Base-by-base conservation (phyloP, 345 rosid genomes). In the Dipteronia dyeriana region DNA sequence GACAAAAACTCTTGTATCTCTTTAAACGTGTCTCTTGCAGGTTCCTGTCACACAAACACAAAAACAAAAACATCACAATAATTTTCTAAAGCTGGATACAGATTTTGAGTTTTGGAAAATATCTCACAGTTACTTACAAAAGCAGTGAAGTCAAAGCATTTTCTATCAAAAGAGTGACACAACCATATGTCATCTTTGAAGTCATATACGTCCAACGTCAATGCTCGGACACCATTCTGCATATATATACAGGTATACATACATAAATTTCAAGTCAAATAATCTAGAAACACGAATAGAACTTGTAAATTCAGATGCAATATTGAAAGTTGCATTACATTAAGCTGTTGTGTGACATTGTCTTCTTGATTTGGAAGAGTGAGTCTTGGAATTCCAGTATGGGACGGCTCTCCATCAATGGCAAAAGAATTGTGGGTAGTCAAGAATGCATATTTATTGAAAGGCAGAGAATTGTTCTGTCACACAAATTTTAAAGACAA, bases 191-290 rank as follows among this genome's bases (percentile, higher is more conserved):
- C 92, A 66, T 79, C 90, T 41, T 76, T 51, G 63, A 87, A 91
- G 81, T 91, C 95, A 45, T 91, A 89, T 0, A 87, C 81, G 75
- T 89, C 91, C 60, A 91, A 83, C 95, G 89, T 87, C 77, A 91
- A 80, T 23, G 84, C 91, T 82, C 91, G 85, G 78, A 81, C 92
- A 75, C 92, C 92, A 71, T 86, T 89, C 92, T 91, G 79, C 73
- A 66, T 11, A 57, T 2, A 26, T 26, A 26, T 26, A 31, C n/a
- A n/a, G n/a, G n/a, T 26, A 26, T 26, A 26, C 4, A 34, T 34
- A 34, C 38, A 34, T 34, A 34, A 34, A 34, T 34, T 34, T 34
- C 6, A 34, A 34, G 38, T 34, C 38, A 34, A 34, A 5, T 34
- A 34, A 34, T 34, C 38, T 34, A 34, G 38, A 34, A 34, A 34